Percentiles rank a stretch among this genome's conserved stretches.
Conservation (phyloP, 371 early-diverging fungal species). For the Caulochytrium protostelioides region DNA sequence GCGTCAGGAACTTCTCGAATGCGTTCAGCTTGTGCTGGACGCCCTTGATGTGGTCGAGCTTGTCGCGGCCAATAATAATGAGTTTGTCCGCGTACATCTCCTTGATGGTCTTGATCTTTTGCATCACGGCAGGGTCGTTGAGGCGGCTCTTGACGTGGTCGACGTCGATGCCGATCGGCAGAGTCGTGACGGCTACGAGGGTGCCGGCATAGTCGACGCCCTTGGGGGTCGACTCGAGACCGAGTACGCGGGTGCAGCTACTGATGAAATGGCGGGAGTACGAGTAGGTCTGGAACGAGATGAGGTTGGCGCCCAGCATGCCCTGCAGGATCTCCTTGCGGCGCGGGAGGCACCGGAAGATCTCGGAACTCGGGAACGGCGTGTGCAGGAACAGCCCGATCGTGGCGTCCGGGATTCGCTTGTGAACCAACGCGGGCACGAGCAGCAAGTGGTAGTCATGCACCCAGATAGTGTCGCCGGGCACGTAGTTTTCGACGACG, state of each 20-base stretch:
- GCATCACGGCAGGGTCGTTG: conserved; percentile 22
- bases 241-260: conserved; percentile 72
- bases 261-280: conserved; percentile 89
- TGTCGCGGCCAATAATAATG: conserved; percentile 92
- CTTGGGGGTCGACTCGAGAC: conserved; percentile 56
- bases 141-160: conserved; percentile 8
- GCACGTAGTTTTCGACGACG: conserved; percentile 43
- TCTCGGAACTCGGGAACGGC: conserved; percentile 83
- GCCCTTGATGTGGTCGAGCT: conserved; percentile 94
- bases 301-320: conserved; percentile 70
- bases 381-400: conserved; percentile 95
- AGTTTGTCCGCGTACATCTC: conserved; percentile 80
- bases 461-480: conserved; percentile 86
- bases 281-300: conserved; percentile 92
- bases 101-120: conserved; percentile 50
- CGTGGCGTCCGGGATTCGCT: conserved; percentile 47
- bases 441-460: conserved; percentile 94
- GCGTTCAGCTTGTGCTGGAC: conserved; percentile 89
- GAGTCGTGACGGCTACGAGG: conserved; percentile 59
- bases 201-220: conserved; percentile 57
- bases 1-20: conserved; percentile 72
- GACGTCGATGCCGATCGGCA: conserved; percentile 94
- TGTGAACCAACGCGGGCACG: conserved; percentile 64
- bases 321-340: conserved; percentile 80
- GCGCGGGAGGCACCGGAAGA: conserved; percentile 77